These are phyloP conservation scores for Saturnispora mendoncae DNA, from an alignment of 805 yeast species.

Conservation along the genomic window DNA sequence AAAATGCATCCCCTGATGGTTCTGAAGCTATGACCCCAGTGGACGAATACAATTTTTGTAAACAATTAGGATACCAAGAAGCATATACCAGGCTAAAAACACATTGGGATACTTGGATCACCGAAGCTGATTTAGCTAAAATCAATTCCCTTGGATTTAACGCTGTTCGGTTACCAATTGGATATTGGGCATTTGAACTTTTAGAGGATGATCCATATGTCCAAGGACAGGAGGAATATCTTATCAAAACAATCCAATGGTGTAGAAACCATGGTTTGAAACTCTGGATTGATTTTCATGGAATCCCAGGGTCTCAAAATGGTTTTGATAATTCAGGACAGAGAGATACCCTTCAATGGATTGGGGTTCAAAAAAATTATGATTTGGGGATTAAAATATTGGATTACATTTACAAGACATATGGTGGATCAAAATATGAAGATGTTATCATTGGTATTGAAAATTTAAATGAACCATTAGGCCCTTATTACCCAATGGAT, in stretches of 20 bases:
- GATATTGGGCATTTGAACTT: constrained; percentile 82
- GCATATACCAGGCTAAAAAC: constrained; percentile 34
- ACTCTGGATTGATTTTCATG: constrained; percentile 90
- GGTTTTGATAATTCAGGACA: constrained; percentile 93
- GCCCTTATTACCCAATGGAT: constrained; percentile 39
- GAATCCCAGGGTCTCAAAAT: constrained; percentile 95
- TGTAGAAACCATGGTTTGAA: constrained; percentile 49
- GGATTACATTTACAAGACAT: constrained; percentile 41
- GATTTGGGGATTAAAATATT: constrained; percentile 43
- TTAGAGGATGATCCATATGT: constrained; percentile 74
- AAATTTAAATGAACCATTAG: constrained; percentile 65
- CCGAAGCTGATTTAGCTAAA: constrained; percentile 46
- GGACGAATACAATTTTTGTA: constrained; percentile 52
- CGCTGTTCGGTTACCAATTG: constrained; percentile 83
- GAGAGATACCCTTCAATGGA: constrained; percentile 45
- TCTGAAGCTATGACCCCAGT: constrained; percentile 34
- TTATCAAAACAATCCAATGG: constrained; percentile 77
- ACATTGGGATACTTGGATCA: constrained; percentile 55
- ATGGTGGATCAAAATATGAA: constrained; percentile 38
- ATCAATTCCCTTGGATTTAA: constrained; percentile 54
- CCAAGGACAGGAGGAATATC: constrained; percentile 63
- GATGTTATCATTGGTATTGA: constrained; percentile 65
- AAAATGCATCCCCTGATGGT: constrained; percentile 20
- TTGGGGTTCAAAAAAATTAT: constrained; percentile 31
- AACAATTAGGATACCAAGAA: constrained; percentile 38